Evolutionary conservation across 1,139 yeast species (phyloP).

Genomic region (Spencermartinsiella ligniputridi): DNA sequence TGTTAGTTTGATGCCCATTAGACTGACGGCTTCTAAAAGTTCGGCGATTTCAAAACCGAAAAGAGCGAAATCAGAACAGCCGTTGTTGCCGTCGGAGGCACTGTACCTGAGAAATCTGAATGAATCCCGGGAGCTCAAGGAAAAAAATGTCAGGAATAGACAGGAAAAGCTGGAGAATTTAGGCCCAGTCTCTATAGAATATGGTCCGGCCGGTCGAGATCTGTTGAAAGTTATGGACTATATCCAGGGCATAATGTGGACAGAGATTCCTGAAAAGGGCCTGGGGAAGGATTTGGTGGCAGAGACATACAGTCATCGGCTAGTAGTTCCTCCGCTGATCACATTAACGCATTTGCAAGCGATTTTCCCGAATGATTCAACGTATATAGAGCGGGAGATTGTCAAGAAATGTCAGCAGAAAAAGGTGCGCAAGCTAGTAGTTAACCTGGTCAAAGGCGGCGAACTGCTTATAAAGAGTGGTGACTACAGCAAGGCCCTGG

Average conservation of each 20-base stretch:
- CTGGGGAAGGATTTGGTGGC: constrained; percentile 23
- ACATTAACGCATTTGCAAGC: constrained; percentile 41
- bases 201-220: constrained; percentile 10
- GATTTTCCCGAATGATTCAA: constrained; percentile 38
- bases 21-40: constrained; percentile 5
- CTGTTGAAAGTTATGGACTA: constrained; percentile 21
- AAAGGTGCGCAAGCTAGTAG: constrained; percentile 30
- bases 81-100: constrained; percentile 30
- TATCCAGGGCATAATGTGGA: constrained; percentile 28
- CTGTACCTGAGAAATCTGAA: constrained; percentile 27
- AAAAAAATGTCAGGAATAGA: constrained; percentile 15
- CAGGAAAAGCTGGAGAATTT: constrained; percentile 26
- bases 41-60: background rate
- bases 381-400: constrained; percentile 41
- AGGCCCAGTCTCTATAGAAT: constrained; percentile 21
- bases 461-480: constrained; percentile 36
- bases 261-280: constrained; percentile 30
- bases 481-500: constrained; percentile 29
- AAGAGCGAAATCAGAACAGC: constrained; percentile 7
- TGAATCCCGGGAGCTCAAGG: constrained; percentile 22
- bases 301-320: constrained; percentile 25
- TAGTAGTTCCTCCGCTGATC: constrained; percentile 37
- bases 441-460: constrained; percentile 36
- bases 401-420: constrained; percentile 31
- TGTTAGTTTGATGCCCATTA: constrained; percentile 6